Evolutionary conservation across 495 filamentous ascomycete species (phyloP).

Genomic region (Aspergillus cavernicola): DNA sequence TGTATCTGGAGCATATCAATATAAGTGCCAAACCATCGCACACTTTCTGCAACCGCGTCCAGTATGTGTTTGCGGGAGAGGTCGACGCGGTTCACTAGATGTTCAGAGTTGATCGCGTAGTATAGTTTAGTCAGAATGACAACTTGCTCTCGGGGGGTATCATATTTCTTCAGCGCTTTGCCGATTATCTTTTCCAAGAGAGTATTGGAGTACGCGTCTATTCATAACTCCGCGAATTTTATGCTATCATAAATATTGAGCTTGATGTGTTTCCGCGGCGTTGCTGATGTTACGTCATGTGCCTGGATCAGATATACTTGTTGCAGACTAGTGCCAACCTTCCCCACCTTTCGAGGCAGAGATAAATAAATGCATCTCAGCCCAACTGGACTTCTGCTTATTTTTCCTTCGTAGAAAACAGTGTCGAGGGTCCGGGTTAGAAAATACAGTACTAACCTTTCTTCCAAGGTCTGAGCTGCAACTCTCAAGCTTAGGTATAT

Average conservation of each 20-base stretch:
- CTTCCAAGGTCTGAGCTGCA: neutral
- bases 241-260: too few species aligned
- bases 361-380: neutral
- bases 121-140: constrained; percentile 71
- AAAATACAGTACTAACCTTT: too few species aligned
- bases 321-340: neutral
- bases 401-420: too few species aligned
- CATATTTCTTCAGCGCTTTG: constrained; percentile 66
- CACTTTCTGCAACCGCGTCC: constrained; percentile 45
- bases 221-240: too few species aligned
- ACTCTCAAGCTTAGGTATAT: neutral
- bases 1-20: constrained; percentile 52
- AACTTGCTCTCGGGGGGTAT: constrained; percentile 65
- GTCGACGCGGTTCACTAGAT: constrained; percentile 40
- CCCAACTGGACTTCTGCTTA: neutral
- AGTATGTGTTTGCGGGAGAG: constrained; percentile 48
- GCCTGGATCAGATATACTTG: neutral
- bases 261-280: neutral
- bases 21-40: constrained; percentile 47
- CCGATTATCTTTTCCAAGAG: constrained; percentile 64
- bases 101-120: constrained; percentile 19
- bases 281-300: neutral
- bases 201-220: constrained; percentile 65
- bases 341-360: neutral
- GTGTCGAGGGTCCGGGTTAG: too few species aligned